phyloP scores from a whole-genome alignment of 306 rosid species.

The Quercus variabilis region DNA sequence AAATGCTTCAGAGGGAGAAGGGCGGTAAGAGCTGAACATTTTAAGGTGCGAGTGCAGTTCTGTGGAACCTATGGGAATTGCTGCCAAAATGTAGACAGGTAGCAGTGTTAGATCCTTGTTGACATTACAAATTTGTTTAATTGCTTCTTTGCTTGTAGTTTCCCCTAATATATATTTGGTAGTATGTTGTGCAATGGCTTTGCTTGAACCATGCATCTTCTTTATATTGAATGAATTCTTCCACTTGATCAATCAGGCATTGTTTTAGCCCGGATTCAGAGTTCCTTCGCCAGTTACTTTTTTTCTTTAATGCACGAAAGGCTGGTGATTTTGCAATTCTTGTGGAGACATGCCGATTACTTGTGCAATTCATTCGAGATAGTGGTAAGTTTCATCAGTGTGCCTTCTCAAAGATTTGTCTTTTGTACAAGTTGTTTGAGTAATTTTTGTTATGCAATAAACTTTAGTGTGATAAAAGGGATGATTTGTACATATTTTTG shows the following conservation, averaged over 20 bases:
- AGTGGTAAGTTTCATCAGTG: conserved; percentile 49
- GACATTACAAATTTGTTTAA: conserved; percentile 7
- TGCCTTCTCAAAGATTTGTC: neutral
- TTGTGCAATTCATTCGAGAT: conserved; percentile 55
- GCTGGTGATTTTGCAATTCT: conserved; percentile 62
- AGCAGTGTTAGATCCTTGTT: conserved; percentile 14
- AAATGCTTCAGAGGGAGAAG: conserved; percentile 97
- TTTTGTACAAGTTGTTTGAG: neutral
- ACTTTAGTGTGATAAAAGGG: neutral
- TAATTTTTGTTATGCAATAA: neutral
- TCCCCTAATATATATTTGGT: neutral
- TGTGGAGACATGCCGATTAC: conserved; percentile 74
- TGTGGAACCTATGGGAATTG: conserved; percentile 48
- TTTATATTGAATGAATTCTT: neutral
- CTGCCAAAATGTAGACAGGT: conserved; percentile 78
- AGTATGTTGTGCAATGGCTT: conserved; percentile 2
- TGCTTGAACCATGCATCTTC: conserved; percentile 10
- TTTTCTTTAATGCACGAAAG: conserved; percentile 66
- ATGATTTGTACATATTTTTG: neutral
- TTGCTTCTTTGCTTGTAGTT: neutral
- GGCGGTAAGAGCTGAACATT: conserved; percentile 58
- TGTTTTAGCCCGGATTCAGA: conserved; percentile 84
- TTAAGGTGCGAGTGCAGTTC: conserved; percentile 65
- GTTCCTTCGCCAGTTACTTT: conserved; percentile 80
- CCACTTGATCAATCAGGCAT: conserved; percentile 45